Conservation (phyloP, 108 stramenopile species). For the Chaetoceros tenuissimus region DNA sequence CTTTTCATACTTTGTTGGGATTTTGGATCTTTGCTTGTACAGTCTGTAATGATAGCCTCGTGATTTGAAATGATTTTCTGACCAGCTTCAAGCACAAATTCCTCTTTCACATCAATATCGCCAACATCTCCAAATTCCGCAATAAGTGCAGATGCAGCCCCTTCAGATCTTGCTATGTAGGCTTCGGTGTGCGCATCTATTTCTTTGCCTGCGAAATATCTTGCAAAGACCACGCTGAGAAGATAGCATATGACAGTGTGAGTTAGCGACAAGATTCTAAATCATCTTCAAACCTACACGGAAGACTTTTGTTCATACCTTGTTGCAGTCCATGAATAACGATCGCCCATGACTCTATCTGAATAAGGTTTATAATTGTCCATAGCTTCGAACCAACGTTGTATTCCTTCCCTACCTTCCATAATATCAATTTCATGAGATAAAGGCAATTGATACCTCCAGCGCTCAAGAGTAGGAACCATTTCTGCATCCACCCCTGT, state of each 20-base stretch:
- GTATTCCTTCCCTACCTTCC: neutral
- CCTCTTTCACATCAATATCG: neutral
- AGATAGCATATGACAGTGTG: no score
- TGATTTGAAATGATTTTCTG: conserved; percentile 1
- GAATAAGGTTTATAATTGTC: conserved; percentile 9
- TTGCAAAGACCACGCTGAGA: no score
- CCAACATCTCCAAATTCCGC: conserved; percentile 12
- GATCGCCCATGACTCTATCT: conserved; percentile 10
- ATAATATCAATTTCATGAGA: conserved; percentile 5
- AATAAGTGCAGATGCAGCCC: no score
- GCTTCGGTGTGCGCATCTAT: no score
- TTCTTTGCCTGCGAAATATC: no score
- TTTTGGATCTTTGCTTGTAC: neutral
- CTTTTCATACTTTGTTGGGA: conserved; percentile 2
- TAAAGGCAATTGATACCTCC: conserved; percentile 7
- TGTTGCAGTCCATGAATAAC: conserved; percentile 15
- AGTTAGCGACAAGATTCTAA: no score
- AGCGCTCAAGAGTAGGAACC: conserved; percentile 6
- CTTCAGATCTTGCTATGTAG: no score
- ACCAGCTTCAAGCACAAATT: conserved; percentile 3
- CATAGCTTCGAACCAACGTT: conserved; percentile 13
- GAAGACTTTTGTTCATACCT: no score
- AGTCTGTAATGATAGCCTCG: neutral
- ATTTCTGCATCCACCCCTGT: conserved; percentile 1
- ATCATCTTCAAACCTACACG: no score